Percentiles rank a stretch among this genome's conserved stretches.
Evolutionary conservation across 108 stramenopile genomes (phyloP).

Genomic region (Cyclostephanos tholiformis): DNA sequence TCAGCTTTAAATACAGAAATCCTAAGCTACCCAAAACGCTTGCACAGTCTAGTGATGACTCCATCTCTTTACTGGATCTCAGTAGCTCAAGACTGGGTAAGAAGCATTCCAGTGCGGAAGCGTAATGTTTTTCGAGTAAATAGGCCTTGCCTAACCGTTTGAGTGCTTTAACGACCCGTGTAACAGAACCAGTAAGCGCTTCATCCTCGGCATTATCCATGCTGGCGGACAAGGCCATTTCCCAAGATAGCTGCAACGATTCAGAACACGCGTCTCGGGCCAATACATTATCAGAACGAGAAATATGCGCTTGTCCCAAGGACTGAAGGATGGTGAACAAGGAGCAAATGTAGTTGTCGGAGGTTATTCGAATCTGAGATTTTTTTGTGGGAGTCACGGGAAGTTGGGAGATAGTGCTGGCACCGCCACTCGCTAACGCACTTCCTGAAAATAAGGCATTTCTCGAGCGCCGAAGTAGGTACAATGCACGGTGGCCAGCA

Average conservation of each 20-base stretch:
- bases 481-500: conserved; percentile 38
- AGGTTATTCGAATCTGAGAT: conserved; percentile 32
- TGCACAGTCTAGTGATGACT: conserved; percentile 34
- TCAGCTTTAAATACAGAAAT: conserved; percentile 39
- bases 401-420: conserved; percentile 10
- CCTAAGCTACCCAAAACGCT: conserved; percentile 45
- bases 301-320: conserved; percentile 38
- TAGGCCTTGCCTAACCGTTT: conserved; percentile 44
- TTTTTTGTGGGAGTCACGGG: conserved; percentile 23
- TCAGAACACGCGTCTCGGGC: conserved; percentile 33
- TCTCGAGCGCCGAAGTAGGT: conserved; percentile 28
- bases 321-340: conserved; percentile 36
- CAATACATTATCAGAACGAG: conserved; percentile 25
- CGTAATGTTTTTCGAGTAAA: conserved; percentile 42
- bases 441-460: conserved; percentile 28
- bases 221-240: conserved; percentile 27
- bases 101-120: conserved; percentile 38
- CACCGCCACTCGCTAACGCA: conserved; percentile 1
- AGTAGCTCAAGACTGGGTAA: conserved; percentile 38
- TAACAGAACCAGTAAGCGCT: conserved; percentile 11
- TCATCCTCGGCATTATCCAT: conserved; percentile 12
- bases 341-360: conserved; percentile 22
- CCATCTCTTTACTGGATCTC: conserved; percentile 35
- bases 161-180: conserved; percentile 30
- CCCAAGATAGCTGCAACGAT: conserved; percentile 44